These are phyloP conservation scores for Yamagishiella unicocca DNA, from an alignment of 139 green algal species.

Conservation along the genomic window DNA sequence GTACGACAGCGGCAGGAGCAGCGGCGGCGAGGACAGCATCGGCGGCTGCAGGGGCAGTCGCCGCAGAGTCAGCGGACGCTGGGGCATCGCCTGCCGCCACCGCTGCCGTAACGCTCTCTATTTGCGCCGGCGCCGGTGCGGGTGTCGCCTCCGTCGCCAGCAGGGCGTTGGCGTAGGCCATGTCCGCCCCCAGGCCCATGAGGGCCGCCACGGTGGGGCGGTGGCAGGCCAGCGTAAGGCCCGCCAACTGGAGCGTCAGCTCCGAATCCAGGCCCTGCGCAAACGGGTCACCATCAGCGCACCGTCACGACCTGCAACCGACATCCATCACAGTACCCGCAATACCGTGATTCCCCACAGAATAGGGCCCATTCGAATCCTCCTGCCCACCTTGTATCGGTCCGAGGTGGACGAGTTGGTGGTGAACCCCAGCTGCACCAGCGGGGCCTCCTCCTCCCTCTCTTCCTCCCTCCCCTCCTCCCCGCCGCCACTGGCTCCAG, in stretches of 20 bases:
- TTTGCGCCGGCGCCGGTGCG: not conserved
- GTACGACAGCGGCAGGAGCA: not conserved
- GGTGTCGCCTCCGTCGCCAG: slow-evolving; percentile 17
- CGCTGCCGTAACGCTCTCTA: not conserved
- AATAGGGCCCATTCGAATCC: no score
- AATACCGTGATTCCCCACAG: no score
- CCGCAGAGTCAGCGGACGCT: not conserved
- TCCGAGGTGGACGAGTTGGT: slow-evolving; percentile 1
- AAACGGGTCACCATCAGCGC: no score
- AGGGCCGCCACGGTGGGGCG: slow-evolving; percentile 91
- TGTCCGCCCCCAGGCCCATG: slow-evolving; percentile 85
- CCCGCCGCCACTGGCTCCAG: no score
- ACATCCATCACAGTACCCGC: no score
- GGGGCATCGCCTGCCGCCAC: not conserved
- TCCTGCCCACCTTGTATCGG: slow-evolving; percentile 31
- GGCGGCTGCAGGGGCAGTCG: no score
- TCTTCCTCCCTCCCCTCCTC: no score
- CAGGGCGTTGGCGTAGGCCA: slow-evolving; percentile 59
- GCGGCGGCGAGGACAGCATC: no score
- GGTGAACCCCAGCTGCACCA: slow-evolving; percentile 36
- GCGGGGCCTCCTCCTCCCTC: not conserved
- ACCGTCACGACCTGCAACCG: no score
- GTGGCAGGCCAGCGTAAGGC: slow-evolving; percentile 68
- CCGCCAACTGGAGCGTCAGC: slow-evolving; percentile 12
- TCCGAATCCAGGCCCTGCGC: slow-evolving; percentile 18